Evolutionary conservation across 352 stramenopile species (phyloP), one percentile per base, ranked within the genome.

Genomic region (Phytophthora melonis): DNA sequence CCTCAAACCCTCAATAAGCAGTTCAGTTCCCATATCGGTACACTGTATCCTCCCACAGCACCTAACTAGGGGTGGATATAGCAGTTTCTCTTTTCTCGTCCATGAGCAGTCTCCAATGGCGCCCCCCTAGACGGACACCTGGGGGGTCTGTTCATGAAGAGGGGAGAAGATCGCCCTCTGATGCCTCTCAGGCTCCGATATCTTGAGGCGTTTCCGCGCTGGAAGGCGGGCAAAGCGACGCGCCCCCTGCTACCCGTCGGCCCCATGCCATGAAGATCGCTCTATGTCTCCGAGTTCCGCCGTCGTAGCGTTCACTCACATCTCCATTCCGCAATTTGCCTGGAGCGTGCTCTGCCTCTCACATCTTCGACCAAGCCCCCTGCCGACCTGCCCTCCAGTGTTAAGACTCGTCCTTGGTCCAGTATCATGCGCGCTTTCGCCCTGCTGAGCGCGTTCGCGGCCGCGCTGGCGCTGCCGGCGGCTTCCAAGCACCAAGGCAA

Each of bases 371-470:
- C 39, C 39, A 45, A 45, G 39, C 39, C 13, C n/a, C 30, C 30
- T 34, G 30, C 30, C 39, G n/a, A 45, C 39, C 39, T 45, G 39
- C 13, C 8, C 13, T n/a, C 39, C 39, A 34, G 6, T 34, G 30
- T 34, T 34, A 34, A 34, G 30, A 2, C 16, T 45, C 16, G 36
- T n/a, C 13, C 36, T 53, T 53, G 18, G 19, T 23, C 6, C n/a
- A 30, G 47, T 8, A 45, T 11, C 54, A 59, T 59, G 54, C 54
- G 54, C 54, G 30, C 19, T 3, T 23, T 59, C 27, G 54, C 54
- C 18, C 54, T 59, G 16, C 34, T 59, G 30, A 45, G 54, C 34
- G 54, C 54, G 54, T 45, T 32, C 11, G 54, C 30, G 18, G 54
- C 34, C 27, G 27, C 30, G 5, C 25, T 59, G 54, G n/a, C 54